Evolutionary conservation across 2,329 filamentous ascomycete species (phyloP).

Genomic region (Exophiala bonariae): DNA sequence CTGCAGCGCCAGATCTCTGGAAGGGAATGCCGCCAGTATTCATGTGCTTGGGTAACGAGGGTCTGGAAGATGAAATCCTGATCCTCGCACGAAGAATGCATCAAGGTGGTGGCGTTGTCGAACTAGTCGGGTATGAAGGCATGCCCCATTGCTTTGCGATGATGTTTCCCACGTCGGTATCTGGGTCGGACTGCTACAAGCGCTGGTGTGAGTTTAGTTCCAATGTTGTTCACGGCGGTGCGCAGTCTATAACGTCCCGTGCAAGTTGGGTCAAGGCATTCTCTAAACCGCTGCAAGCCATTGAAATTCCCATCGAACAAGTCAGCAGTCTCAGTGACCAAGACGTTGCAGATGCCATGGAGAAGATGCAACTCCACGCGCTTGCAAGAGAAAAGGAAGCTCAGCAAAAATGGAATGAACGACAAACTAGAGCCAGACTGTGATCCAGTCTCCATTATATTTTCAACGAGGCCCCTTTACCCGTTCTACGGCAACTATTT

Average conservation of each 20-base stretch:
- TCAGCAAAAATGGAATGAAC: constrained; percentile 32
- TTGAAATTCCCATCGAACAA: constrained; percentile 36
- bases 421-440: constrained; percentile 30
- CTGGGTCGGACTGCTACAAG: constrained; percentile 54
- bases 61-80: constrained; percentile 41
- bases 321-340: constrained; percentile 36
- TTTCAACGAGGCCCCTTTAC: too few species aligned
- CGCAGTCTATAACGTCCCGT: constrained; percentile 24
- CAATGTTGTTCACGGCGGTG: constrained; percentile 33
- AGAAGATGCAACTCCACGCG: constrained; percentile 33
- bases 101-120: constrained; percentile 36
- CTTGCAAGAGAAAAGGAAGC: constrained; percentile 37
- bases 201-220: constrained; percentile 57
- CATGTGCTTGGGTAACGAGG: constrained; percentile 43
- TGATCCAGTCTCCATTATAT: constrained; percentile 18
- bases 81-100: constrained; percentile 42
- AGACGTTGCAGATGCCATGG: constrained; percentile 35
- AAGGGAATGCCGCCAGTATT: constrained; percentile 42
- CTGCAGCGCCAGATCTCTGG: constrained; percentile 39
- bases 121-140: constrained; percentile 45
- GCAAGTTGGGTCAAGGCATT: constrained; percentile 32
- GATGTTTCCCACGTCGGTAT: constrained; percentile 51
- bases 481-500: not conserved
- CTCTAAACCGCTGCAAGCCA: constrained; percentile 31
- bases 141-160: constrained; percentile 56